Evolutionary conservation across 2,329 filamentous ascomycete species (phyloP), one percentile per base, ranked within the genome.

Genomic region (Fusarium devonianum): DNA sequence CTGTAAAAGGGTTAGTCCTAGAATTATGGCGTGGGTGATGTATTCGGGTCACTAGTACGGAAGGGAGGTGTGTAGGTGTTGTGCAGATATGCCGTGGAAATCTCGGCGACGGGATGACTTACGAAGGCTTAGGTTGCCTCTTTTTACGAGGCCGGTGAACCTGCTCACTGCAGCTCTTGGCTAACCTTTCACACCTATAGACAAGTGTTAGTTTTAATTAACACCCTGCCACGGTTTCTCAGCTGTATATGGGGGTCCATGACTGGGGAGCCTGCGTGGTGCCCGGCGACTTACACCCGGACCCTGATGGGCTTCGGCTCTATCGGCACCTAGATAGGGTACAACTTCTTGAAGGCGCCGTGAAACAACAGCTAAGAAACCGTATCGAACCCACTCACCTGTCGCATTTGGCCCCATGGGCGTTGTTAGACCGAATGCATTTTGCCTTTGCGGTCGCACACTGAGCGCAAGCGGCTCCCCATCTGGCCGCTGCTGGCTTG

Each of bases 401-500:
- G 48, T 80, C 77, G 49, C 78, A 80, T 54, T 77, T 79, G 13
- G 73, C 60, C 2, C 69, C 70, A 0, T 65, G 56, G 3, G 58
- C 49, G 4, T 65, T 57, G 45, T 72, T 73, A 6, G 75, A 71
- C 7, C 77, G 73, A 33, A 80, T 71, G 51, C 78, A 80, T 53
- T 79, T 80, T 7, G 78, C 77, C 56, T 80, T 80, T 22, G 78
- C 75, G 10, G 72, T 68, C 6, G 78, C 76, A 56, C 78, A 80
- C 1, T 75, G 68, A 5, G 75, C 69, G 38, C 78, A 80, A 1
- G 78, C 78, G 4, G 76, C 76, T 12, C 78, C 78, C 78, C 78
- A 80, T 76, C 72, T 73, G 21, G 71, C 71, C 49, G 70, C 70
- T 12, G 71, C 62, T 21, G 69, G 62, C 58, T 71, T 71, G 16